phyloP scores from a whole-genome alignment of 106 monocot genomes.

The Platanthera zijinensis region DNA sequence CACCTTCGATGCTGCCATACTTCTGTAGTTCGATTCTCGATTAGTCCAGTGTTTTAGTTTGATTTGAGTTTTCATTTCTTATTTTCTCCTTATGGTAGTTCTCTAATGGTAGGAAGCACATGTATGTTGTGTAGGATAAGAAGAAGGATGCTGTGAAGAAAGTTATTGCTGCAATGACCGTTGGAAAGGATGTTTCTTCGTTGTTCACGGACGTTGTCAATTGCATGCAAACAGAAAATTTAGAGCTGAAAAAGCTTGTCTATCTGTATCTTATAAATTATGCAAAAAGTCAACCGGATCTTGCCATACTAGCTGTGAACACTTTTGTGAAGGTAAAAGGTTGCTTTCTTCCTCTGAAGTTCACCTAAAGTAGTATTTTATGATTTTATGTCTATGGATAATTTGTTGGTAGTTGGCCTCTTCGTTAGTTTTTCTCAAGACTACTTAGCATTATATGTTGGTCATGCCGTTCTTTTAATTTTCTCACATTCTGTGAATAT shows the following conservation, averaged over 20 bases:
- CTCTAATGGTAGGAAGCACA: slow-evolving; percentile 1
- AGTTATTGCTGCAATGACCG: slow-evolving; percentile 99
- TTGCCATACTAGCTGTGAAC: slow-evolving; percentile 98
- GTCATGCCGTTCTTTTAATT: background rate
- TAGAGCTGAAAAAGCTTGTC: slow-evolving; percentile 98
- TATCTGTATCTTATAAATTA: slow-evolving; percentile 99
- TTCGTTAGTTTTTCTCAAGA: background rate
- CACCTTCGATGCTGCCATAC: too few relatives aligned
- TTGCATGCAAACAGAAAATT: slow-evolving; percentile 99
- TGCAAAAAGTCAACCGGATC: slow-evolving; percentile 99
- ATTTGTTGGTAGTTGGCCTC: background rate
- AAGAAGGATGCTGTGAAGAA: slow-evolving; percentile 99
- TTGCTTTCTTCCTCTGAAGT: background rate
- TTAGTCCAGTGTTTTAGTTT: background rate
- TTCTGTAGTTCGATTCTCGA: background rate
- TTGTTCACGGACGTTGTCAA: slow-evolving; percentile 99
- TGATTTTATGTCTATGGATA: background rate
- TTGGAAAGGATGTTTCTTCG: slow-evolving; percentile 99
- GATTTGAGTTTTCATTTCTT: slow-evolving; percentile 1
- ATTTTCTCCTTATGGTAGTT: slow-evolving; percentile 4
- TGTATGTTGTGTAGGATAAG: slow-evolving; percentile 62
- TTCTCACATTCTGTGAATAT: background rate
- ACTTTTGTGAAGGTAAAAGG: slow-evolving; percentile 91
- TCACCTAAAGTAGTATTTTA: background rate
- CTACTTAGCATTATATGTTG: background rate